Evolutionary conservation across 2,329 filamentous ascomycete genomes (phyloP).

Genomic region (Fusarium euwallaceae): DNA sequence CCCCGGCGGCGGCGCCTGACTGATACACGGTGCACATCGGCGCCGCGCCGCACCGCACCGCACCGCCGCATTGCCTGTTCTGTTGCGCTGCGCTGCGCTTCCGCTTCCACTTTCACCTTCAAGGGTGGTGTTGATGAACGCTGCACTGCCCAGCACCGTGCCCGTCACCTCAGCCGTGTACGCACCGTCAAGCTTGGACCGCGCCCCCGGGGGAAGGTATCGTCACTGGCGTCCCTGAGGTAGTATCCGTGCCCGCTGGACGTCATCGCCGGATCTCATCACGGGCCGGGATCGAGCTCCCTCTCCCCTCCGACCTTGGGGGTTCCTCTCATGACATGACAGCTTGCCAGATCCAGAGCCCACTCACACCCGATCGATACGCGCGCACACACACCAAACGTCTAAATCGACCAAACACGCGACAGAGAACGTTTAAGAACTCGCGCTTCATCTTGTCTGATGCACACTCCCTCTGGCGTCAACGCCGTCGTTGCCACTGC

Average conservation of each 20-base stretch:
- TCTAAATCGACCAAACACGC: slow-evolving; percentile 32
- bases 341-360: slow-evolving; percentile 40
- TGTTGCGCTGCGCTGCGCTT: background rate
- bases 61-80: background rate
- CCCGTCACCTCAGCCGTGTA: slow-evolving; percentile 17
- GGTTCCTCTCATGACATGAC: slow-evolving; percentile 42
- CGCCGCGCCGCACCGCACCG: slow-evolving; percentile 19
- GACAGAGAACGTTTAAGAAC: slow-evolving; percentile 27
- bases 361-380: slow-evolving; percentile 42
- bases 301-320: slow-evolving; percentile 24
- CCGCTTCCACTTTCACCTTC: background rate
- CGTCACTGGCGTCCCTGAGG: slow-evolving; percentile 24
- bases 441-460: slow-evolving; percentile 9
- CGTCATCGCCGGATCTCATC: slow-evolving; percentile 40
- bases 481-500: slow-evolving; percentile 17
- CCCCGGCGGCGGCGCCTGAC: slow-evolving; percentile 9
- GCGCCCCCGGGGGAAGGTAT: slow-evolving; percentile 5
- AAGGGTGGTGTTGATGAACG: background rate
- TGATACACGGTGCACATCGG: slow-evolving; percentile 26
- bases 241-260: slow-evolving; percentile 29
- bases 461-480: slow-evolving; percentile 26
- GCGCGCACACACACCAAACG: slow-evolving; percentile 28
- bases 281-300: slow-evolving; percentile 36
- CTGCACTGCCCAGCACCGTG: slow-evolving; percentile 31
- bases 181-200: slow-evolving; percentile 20